Evolutionary conservation across 2,329 filamentous ascomycete species (phyloP), one percentile per base, ranked within the genome.

Genomic region (Exophiala sp.): DNA sequence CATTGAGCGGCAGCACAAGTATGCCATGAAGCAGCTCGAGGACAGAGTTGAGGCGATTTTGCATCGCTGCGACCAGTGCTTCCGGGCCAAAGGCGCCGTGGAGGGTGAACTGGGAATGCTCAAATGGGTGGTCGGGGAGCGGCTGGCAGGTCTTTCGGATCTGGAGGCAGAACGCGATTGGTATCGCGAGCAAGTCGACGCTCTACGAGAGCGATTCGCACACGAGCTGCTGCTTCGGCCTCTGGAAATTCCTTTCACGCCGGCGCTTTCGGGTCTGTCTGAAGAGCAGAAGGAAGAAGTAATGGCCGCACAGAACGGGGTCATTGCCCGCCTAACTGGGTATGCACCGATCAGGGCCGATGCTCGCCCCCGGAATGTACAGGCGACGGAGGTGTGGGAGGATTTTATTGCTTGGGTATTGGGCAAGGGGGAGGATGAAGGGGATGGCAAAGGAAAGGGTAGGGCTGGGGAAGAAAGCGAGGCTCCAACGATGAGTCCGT

Each of bases 121-220:
- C 40, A 39, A 35, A 38, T 27, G 35, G n/a, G 27, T 32, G 30
- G n/a, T 27, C 22, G 35, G 14, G 9, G 24, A 37, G 8, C 22
- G 29, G 14, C 34, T 52, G 22, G 32, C 39, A 3, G 34, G 41
- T 8, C 27, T 52, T 21, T 24, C 45, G 2, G 40, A 52, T 10
- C 27, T 44, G 13, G 45, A n/a, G 5, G 19, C 34, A 18, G 7
- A 45, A 18, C 37, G 35, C 16, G 50, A 50, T 21, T 50, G 48
- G 48, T 50, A 50, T 14, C 32, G 24, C 18, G 35, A 19, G 7
- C 34, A 45, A 9, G 42, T 45, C 2, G 41, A 32, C 4, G 41
- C 32, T 11, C 22, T 50, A 14, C 32, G 24, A 24, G 23, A 45
- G n/a, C 41, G 48, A 21, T 50, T 50, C 34, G 9, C 22, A 3